phyloP scores from a whole-genome alignment of 805 yeast species.

The Metschnikowia vanudenii region DNA sequence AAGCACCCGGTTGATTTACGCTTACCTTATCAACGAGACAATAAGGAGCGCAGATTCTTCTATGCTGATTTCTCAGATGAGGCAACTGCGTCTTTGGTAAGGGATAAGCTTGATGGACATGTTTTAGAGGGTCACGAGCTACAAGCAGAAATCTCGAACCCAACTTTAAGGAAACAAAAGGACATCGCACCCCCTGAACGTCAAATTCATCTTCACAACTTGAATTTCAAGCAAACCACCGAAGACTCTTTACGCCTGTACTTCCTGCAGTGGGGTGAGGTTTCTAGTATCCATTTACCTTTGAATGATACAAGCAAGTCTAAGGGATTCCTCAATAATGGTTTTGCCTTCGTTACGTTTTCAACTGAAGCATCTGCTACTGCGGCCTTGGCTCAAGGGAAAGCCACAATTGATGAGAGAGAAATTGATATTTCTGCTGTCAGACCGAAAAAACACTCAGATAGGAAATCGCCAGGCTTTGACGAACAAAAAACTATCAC shows the following conservation, averaged over 20 bases:
- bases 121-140: slow-evolving; percentile 34
- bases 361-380: slow-evolving; percentile 43
- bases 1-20: slow-evolving; percentile 50
- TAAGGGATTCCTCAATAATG: slow-evolving; percentile 46
- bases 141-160: slow-evolving; percentile 63
- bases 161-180: slow-evolving; percentile 35
- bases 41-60: slow-evolving; percentile 65
- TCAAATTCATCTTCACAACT: slow-evolving; percentile 54
- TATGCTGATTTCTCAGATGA: slow-evolving; percentile 60
- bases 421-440: slow-evolving; percentile 50
- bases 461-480: slow-evolving; percentile 15
- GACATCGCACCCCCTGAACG: slow-evolving; percentile 22
- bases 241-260: slow-evolving; percentile 37
- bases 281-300: slow-evolving; percentile 55
- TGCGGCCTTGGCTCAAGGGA: slow-evolving; percentile 44
- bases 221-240: slow-evolving; percentile 46
- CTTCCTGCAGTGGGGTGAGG: slow-evolving; percentile 50
- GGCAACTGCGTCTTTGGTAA: slow-evolving; percentile 44
- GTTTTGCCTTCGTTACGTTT: slow-evolving; percentile 66
- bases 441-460: slow-evolving; percentile 27
- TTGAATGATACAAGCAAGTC: slow-evolving; percentile 30
- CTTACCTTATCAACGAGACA: slow-evolving; percentile 59
- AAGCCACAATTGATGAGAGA: slow-evolving; percentile 44
- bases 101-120: slow-evolving; percentile 27
- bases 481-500: slow-evolving; percentile 23